Evolutionary conservation across 1,284 basidiomycete genomes (phyloP).

Genomic region (Abortiporus biennis): DNA sequence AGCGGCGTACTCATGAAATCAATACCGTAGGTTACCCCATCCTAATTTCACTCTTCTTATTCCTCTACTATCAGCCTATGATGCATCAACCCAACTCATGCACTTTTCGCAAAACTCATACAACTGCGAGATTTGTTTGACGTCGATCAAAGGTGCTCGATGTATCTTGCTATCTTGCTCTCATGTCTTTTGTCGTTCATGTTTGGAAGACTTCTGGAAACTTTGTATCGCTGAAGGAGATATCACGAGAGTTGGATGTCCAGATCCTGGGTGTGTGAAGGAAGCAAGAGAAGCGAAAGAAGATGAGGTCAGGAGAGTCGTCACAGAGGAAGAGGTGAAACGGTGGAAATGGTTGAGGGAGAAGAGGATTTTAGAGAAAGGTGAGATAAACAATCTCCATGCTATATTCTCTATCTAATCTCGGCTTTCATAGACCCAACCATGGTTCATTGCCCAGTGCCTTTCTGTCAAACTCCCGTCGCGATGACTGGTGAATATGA

Average conservation of each 20-base stretch:
- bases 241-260: conserved; percentile 63
- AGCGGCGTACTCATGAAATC: conserved; percentile 1
- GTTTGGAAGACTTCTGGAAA: conserved; percentile 70
- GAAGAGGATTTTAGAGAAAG: conserved; percentile 65
- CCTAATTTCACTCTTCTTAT: conserved; percentile 47
- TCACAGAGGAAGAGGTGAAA: conserved; percentile 51
- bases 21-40: conserved; percentile 42
- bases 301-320: conserved; percentile 65
- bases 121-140: conserved; percentile 66
- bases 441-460: conserved; percentile 69
- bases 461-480: conserved; percentile 66
- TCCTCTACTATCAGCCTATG: conserved; percentile 41
- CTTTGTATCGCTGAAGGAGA: conserved; percentile 71
- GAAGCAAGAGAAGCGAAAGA: conserved; percentile 53
- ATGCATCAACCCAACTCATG: conserved; percentile 36
- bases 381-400: conserved; percentile 27
- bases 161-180: conserved; percentile 61
- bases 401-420: neutral
- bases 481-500: conserved; percentile 41
- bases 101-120: conserved; percentile 59
- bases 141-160: conserved; percentile 58
- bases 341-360: conserved; percentile 72
- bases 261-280: conserved; percentile 72
- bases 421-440: conserved; percentile 51
- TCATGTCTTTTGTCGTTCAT: conserved; percentile 71